Conservation (phyloP, 768 basidiomycete species). For the Tulasnella sp. region DNA sequence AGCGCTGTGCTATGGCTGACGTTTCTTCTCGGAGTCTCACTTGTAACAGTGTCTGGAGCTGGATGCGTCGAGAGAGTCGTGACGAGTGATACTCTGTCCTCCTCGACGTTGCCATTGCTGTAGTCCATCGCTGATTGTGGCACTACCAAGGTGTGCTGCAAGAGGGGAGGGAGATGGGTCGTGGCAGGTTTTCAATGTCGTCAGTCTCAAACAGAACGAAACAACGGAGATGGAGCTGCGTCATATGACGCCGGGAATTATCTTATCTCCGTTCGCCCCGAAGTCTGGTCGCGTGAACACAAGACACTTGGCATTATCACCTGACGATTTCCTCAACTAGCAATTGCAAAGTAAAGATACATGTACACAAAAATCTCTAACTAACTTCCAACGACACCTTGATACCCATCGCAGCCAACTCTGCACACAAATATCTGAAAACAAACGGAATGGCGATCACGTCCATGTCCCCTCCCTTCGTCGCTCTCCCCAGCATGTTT, state of each 20-base stretch:
- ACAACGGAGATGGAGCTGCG: not conserved
- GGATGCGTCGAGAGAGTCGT: constrained; percentile 46
- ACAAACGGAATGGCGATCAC: constrained; percentile 94
- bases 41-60: constrained; percentile 65
- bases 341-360: not conserved
- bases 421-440: constrained; percentile 88
- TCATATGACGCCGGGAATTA: not conserved
- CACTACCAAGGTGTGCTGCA: not conserved
- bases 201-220: not conserved
- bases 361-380: not conserved
- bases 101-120: constrained; percentile 15
- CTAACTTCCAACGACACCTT: constrained; percentile 61
- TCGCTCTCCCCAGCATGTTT: constrained; percentile 51
- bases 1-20: not conserved
- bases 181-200: not conserved
- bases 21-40: constrained; percentile 34
- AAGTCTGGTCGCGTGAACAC: not conserved
- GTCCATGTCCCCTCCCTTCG: constrained; percentile 78
- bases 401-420: constrained; percentile 98
- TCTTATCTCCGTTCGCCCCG: not conserved
- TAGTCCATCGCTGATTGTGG: not conserved
- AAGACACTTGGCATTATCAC: not conserved
- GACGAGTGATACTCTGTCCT: constrained; percentile 42
- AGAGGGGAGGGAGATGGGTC: not conserved
- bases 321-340: not conserved